These are phyloP conservation scores for Adiantum capillusveneris DNA, from an alignment of 75 land plant genomes.

Conservation along the genomic window DNA sequence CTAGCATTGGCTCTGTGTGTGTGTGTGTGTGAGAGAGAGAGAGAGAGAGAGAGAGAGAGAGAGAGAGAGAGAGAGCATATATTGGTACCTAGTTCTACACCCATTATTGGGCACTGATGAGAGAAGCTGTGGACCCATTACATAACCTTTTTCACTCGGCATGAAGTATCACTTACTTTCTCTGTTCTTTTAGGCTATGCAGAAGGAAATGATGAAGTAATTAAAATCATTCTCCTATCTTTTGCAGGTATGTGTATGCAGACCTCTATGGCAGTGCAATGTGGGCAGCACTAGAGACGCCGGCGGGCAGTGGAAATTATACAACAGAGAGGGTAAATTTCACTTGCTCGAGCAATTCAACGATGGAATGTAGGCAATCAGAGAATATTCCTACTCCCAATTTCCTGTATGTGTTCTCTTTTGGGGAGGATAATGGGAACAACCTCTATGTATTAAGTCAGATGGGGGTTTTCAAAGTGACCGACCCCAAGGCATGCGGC, in stretches of 20 bases:
- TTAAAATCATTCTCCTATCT: too few species aligned
- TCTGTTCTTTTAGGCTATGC: too few species aligned
- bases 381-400: slow-evolving; percentile 26
- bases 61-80: too few species aligned
- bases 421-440: slow-evolving; percentile 65
- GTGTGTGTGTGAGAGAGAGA: too few species aligned
- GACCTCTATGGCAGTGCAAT: slow-evolving; percentile 53
- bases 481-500: slow-evolving; percentile 54
- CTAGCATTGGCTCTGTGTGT: too few species aligned
- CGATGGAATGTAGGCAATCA: slow-evolving; percentile 42
- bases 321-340: slow-evolving; percentile 28
- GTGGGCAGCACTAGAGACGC: slow-evolving; percentile 66
- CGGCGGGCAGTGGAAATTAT: slow-evolving; percentile 66
- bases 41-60: too few species aligned
- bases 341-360: slow-evolving; percentile 55
- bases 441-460: slow-evolving; percentile 53
- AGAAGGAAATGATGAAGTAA: too few species aligned
- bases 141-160: too few species aligned
- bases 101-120: too few species aligned
- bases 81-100: too few species aligned
- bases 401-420: slow-evolving; percentile 51
- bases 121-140: too few species aligned
- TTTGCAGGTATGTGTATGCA: slow-evolving; percentile 68
- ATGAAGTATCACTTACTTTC: too few species aligned
- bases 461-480: slow-evolving; percentile 68